Evolutionary conservation across 208 protist species (phyloP).

Genomic region (Acanthamoeba sp.): DNA sequence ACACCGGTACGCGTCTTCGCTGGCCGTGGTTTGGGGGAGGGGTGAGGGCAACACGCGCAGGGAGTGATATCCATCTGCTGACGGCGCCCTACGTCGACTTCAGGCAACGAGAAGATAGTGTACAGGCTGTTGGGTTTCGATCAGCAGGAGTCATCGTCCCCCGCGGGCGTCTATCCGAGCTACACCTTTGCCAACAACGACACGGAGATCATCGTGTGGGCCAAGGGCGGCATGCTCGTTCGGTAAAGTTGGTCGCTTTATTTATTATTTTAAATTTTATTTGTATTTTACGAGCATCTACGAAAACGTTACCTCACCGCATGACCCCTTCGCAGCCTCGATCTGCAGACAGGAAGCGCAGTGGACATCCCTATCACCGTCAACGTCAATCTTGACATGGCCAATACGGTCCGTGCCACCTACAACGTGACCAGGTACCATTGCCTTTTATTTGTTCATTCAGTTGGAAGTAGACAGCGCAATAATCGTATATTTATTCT

Average conservation of each 20-base stretch:
- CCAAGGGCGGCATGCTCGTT: constrained; percentile 40
- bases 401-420: background rate
- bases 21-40: no score
- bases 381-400: background rate
- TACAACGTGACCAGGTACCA: constrained; percentile 1
- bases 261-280: background rate
- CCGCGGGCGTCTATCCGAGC: constrained; percentile 67
- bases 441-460: background rate
- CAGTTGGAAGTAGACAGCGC: background rate
- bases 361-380: background rate
- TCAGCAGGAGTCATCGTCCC: constrained; percentile 56
- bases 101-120: constrained; percentile 11
- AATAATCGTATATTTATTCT: no score
- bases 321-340: background rate
- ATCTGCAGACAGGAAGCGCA: background rate
- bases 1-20: background rate
- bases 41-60: no score
- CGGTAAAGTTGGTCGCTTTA: background rate
- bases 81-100: background rate
- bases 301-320: no score
- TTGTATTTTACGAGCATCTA: no score
- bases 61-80: no score
- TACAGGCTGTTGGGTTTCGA: constrained; percentile 15
- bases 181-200: constrained; percentile 35
- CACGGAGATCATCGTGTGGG: constrained; percentile 52